Base-by-base conservation (phyloP, 1,284 basidiomycete species). In the Cryptococcus floricola region DNA sequence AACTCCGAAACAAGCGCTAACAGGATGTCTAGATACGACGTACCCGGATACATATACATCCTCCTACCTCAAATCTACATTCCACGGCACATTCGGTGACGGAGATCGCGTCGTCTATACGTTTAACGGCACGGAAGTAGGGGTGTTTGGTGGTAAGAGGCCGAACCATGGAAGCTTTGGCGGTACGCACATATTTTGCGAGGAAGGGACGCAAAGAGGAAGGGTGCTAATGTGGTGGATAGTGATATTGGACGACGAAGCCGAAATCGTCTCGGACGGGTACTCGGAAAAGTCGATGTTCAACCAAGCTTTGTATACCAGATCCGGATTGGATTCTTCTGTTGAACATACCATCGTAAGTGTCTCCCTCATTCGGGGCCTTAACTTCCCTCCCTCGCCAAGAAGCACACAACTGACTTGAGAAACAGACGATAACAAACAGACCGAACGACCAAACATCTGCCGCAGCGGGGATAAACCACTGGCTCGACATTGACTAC, bases 281-380 rank as follows among this genome's bases (percentile, higher is more conserved):
- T 53, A 59, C 34, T 45, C 53, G 4, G 37, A 13, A 3, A 27
- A 27, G 8, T 23, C 37, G 1, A 2, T 44, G 13, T 58, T 56
- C 19, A 56, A 65, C 28, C 46, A 49, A 18, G 39, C 54, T 1
- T 34, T 66, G 13, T 61, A 48, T 46, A 12, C 50, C 13, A 53
- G 38, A 23, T 23, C 39, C 13, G 57, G 50, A 18, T 31, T 66
- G 6, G 48, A 42, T 34, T 25, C 54, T 14, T 51, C 44, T 23
- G 23, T 23, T 19, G 50, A 48, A 39, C 64, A 66, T 54, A 57
- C 37, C 1, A 41, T 66, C 6, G 64, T 66, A 43, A 49, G 59
- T 41, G 39, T 31, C 42, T 23, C 23, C 3, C 23, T 23, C 23
- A 23, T 23, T 23, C 23, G 23, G 2, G 37, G 23, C 45, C n/a